Evolutionary conservation across 1,284 basidiomycete species (phyloP), one percentile per base, ranked within the genome.

Genomic region (Ceratobasidium theobromae): DNA sequence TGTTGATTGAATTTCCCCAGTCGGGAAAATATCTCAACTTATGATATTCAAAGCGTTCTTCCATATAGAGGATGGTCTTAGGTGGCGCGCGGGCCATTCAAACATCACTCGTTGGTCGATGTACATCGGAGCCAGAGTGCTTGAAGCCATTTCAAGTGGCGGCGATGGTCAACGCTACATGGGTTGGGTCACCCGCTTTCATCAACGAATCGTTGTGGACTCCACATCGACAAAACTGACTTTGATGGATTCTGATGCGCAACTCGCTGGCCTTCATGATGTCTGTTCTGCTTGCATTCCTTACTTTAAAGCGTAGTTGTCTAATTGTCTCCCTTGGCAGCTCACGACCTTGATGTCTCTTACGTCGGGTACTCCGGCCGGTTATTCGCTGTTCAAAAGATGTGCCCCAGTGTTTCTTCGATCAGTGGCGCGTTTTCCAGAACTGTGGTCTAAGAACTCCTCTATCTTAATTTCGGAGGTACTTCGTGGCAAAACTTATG

Each of bases 381-480:
- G 46, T 4, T 62, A 62, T 18, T 48, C 21, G 5, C 48, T 62
- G 8, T 25, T 62, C 27, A 33, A 41, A 41, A 18, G 16, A 11
- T 28, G 30, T 16, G 8, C 48, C 14, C 58, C 58, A 5, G 16
- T 32, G 18, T 62, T 62, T 27, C 25, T 62, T 11, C 58, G 33
- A n/a, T 30, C 52, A 12, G 48, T 35, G 25, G 18, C 23, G 1
- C 18, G 14, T 25, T 43, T 25, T n/a, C 58, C 48, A 33, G 21
- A 62, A 28, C 33, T 62, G 1, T 62, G 58, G 58, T 25, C 46
- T 1, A 9, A 21, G 3, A 30, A 46, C 21, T 35, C 23, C 2
- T 8, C 58, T 18, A 62, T 62, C 21, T 62, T 33, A 1, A 62
- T 62, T n/a, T 30, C 46, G 16, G 32, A 30, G 23, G 58, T 46